phyloP scores from a whole-genome alignment of 495 filamentous ascomycete species.

The Podospora pseudoanserina region DNA sequence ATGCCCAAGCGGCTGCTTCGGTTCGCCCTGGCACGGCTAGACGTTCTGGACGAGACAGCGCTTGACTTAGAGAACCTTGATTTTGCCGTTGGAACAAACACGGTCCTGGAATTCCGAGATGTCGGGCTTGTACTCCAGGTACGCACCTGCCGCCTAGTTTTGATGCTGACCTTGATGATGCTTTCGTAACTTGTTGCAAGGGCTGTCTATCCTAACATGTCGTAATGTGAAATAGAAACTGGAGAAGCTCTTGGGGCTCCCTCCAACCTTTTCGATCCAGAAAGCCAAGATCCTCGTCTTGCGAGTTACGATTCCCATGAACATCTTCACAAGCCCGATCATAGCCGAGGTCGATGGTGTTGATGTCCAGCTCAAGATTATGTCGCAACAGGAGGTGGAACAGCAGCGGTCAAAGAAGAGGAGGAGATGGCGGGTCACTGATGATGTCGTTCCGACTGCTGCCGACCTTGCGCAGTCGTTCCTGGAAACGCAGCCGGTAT shows the following conservation, averaged over 20 bases:
- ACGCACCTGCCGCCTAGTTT: constrained; percentile 26
- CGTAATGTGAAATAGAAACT: constrained; percentile 57
- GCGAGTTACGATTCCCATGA: constrained; percentile 73
- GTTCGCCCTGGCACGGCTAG: constrained; percentile 73
- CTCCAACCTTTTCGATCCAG: constrained; percentile 60
- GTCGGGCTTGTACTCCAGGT: constrained; percentile 72
- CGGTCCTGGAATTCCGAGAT: constrained; percentile 74
- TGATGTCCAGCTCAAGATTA: constrained; percentile 56
- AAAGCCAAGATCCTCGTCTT: constrained; percentile 68
- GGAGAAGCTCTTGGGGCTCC: constrained; percentile 66
- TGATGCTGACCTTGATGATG: background rate
- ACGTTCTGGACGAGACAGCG: constrained; percentile 76
- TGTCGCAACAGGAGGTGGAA: constrained; percentile 34
- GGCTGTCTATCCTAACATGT: constrained; percentile 7
- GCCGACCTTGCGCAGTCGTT: constrained; percentile 84
- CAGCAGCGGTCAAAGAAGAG: constrained; percentile 31
- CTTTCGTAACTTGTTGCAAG: background rate
- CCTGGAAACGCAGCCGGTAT: constrained; percentile 70
- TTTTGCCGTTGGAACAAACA: constrained; percentile 70
- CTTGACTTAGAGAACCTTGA: constrained; percentile 77
- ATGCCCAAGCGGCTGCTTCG: constrained; percentile 79
- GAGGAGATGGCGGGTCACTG: constrained; percentile 19
- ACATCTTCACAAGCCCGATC: constrained; percentile 76
- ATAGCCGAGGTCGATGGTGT: constrained; percentile 73
- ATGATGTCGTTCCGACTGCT: constrained; percentile 66